Conservation (phyloP, 2,329 filamentous ascomycete genomes). For the Penicillium expansum region DNA sequence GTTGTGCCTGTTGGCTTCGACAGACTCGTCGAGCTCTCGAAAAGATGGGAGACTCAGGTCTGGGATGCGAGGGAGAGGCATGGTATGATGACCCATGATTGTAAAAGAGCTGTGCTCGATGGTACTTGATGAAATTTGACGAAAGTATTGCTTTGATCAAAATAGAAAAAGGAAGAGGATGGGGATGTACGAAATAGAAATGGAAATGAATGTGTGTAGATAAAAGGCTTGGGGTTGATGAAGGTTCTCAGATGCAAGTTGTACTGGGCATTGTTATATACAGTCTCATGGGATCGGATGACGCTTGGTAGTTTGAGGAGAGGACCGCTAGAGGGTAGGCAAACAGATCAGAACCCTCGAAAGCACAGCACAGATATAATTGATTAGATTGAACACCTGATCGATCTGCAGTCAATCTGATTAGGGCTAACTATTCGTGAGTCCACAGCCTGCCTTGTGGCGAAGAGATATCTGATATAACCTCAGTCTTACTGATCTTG, state of each 20-base stretch:
- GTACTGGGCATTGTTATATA: slow-evolving; percentile 2
- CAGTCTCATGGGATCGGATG: neutral
- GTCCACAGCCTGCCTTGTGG: neutral
- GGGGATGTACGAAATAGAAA: neutral
- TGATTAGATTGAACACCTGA: neutral
- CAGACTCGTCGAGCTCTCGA: slow-evolving; percentile 2
- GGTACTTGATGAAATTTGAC: neutral
- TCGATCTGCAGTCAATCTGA: neutral
- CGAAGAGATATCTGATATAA: neutral
- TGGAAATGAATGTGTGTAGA: neutral
- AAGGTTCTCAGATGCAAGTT: slow-evolving; percentile 8
- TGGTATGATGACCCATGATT: neutral
- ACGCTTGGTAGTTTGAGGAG: neutral
- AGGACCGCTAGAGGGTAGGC: neutral
- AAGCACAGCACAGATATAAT: no score
- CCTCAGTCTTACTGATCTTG: neutral
- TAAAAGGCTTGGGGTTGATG: slow-evolving; percentile 8
- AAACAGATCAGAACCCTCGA: neutral
- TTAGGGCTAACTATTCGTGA: neutral
- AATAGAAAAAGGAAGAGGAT: neutral
- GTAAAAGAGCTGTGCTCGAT: neutral
- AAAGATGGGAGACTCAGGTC: slow-evolving; percentile 3
- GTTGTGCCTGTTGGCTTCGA: neutral
- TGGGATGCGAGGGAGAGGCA: slow-evolving; percentile 5
- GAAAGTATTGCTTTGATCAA: neutral